phyloP scores from a whole-genome alignment of 2,329 filamentous ascomycete genomes.

The Sporothrix pallida region DNA sequence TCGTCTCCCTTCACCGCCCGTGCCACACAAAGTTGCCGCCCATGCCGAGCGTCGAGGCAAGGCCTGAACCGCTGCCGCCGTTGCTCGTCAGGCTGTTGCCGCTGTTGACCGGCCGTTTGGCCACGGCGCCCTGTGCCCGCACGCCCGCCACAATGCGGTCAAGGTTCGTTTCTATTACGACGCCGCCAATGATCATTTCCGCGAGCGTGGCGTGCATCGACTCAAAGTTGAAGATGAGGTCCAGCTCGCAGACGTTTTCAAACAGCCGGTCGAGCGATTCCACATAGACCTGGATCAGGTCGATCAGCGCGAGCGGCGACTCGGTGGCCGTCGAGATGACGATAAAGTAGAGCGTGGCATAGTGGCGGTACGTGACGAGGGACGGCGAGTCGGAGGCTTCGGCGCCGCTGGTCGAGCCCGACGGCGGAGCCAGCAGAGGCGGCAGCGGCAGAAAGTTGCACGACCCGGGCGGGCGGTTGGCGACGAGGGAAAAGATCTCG shows the following conservation, averaged over 20 bases:
- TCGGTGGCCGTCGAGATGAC: conserved; percentile 96
- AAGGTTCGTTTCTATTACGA: conserved; percentile 89
- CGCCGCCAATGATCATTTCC: conserved; percentile 95
- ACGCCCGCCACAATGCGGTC: conserved; percentile 90
- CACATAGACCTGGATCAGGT: conserved; percentile 97
- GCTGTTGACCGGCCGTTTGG: conserved; percentile 80
- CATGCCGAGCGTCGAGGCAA: conserved; percentile 59
- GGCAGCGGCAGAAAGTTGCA: conserved; percentile 94
- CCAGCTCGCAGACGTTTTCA: conserved; percentile 97
- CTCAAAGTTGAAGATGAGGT: conserved; percentile 99
- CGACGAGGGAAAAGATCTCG: conserved; percentile 95
- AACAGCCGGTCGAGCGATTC: conserved; percentile 94
- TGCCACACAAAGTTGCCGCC: conserved; percentile 65
- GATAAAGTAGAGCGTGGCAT: conserved; percentile 98
- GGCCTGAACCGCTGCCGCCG: conserved; percentile 53
- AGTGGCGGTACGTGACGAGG: conserved; percentile 96
- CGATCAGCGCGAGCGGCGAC: conserved; percentile 90
- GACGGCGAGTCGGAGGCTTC: conserved; percentile 80
- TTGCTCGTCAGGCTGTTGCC: conserved; percentile 49
- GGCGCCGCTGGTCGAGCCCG: conserved; percentile 68
- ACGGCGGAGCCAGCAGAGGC: conserved; percentile 67
- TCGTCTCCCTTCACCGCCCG: conserved; percentile 41
- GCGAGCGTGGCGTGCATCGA: conserved; percentile 87
- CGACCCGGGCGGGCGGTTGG: conserved; percentile 85
- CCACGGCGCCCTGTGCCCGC: conserved; percentile 74